These are phyloP conservation scores for Westerdykella sp. DNA, from an alignment of 2,329 filamentous ascomycete species.

Conservation along the genomic window DNA sequence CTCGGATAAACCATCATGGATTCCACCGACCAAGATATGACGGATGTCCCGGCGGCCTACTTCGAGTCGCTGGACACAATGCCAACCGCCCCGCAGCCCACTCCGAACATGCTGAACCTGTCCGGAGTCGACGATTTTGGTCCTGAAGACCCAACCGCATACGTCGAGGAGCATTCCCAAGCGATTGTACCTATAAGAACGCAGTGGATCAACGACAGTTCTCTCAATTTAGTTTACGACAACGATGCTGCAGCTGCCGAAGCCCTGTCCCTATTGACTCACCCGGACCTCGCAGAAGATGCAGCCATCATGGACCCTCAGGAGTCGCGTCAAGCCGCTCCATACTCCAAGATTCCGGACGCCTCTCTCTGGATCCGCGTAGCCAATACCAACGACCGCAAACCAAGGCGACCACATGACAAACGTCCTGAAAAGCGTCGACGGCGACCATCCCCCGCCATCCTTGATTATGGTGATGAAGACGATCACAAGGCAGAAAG, in stretches of 20 bases:
- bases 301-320: conserved; percentile 47
- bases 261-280: conserved; percentile 49
- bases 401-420: conserved; percentile 71
- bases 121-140: conserved; percentile 76
- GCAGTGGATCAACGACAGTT: conserved; percentile 94
- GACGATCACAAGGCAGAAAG: neutral
- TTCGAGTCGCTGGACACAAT: conserved; percentile 22
- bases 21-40: conserved; percentile 7
- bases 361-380: conserved; percentile 65
- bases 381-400: conserved; percentile 70
- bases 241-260: conserved; percentile 48
- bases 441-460: conserved; percentile 35
- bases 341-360: conserved; percentile 61
- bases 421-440: conserved; percentile 67
- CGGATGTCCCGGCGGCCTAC: conserved; percentile 28
- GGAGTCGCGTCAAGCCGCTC: conserved; percentile 60
- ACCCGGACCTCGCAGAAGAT: conserved; percentile 41
- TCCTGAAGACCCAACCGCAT: conserved; percentile 71
- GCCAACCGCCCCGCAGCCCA: conserved; percentile 16
- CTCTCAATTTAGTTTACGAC: conserved; percentile 77
- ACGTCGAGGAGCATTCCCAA: conserved; percentile 59
- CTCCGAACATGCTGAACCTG: conserved; percentile 69
- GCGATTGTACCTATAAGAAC: conserved; percentile 52
- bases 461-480: neutral
- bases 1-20: too few species aligned